phyloP scores from a whole-genome alignment of 2,329 filamentous ascomycete genomes.

The Claviceps pusilla region DNA sequence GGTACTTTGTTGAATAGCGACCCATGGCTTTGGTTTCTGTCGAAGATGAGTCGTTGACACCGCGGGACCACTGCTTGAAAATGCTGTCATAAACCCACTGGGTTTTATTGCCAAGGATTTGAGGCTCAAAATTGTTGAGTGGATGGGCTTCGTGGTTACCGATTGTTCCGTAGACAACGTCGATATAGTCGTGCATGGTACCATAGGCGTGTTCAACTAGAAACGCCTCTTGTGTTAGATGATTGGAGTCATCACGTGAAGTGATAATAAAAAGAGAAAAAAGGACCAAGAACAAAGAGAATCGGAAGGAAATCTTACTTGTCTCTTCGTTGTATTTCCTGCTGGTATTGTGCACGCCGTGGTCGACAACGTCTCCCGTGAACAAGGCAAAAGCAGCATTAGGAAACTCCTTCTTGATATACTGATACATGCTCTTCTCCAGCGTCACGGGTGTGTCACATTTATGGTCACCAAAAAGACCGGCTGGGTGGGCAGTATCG shows the following conservation, averaged over 20 bases:
- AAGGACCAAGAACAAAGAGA: neutral
- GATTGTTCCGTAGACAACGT: conserved; percentile 34
- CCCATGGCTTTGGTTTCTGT: conserved; percentile 26
- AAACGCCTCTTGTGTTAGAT: neutral
- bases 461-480: conserved; percentile 33
- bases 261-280: too few species aligned
- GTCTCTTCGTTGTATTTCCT: conserved; percentile 15
- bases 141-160: conserved; percentile 44
- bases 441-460: conserved; percentile 36
- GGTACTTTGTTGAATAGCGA: conserved; percentile 32
- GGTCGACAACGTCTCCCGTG: conserved; percentile 42
- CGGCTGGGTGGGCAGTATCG: conserved; percentile 30
- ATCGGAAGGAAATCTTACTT: conserved; percentile 8
- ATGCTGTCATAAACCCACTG: conserved; percentile 40
- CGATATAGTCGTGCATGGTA: conserved; percentile 27
- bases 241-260: too few species aligned
- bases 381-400: conserved; percentile 38
- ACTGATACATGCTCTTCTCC: conserved; percentile 38
- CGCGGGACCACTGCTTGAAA: conserved; percentile 29
- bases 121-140: conserved; percentile 34
- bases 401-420: conserved; percentile 29
- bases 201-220: conserved; percentile 31
- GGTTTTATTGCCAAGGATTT: conserved; percentile 22
- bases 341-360: conserved; percentile 31
- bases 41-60: conserved; percentile 24